A percentile compares a stretch with the other conserved stretches of the same genome.
These are phyloP conservation scores for Pseudocercospora macadamiae DNA, from an alignment of 2,329 filamentous ascomycete genomes.

Conservation along the genomic window DNA sequence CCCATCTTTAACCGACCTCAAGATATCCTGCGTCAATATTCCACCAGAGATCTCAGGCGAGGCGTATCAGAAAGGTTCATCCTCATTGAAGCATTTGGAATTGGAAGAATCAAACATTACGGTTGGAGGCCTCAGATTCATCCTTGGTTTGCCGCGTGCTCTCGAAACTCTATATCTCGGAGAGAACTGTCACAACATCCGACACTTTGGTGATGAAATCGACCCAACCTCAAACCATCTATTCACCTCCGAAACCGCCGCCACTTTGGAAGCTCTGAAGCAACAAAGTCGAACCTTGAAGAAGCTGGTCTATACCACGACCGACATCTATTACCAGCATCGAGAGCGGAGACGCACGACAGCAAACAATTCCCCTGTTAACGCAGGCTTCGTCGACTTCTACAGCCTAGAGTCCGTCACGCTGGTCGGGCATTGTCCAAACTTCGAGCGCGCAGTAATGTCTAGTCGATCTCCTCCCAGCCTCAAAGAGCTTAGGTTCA, in stretches of 20 bases:
- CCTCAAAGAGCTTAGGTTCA: slow-evolving; percentile 17
- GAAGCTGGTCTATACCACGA: slow-evolving; percentile 24
- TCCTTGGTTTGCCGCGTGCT: slow-evolving; percentile 25
- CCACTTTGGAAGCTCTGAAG: slow-evolving; percentile 19
- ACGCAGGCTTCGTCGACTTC: slow-evolving; percentile 26
- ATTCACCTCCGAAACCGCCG: slow-evolving; percentile 20
- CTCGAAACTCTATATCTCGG: slow-evolving; percentile 24
- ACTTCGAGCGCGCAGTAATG: slow-evolving; percentile 29
- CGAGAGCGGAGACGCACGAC: background rate
- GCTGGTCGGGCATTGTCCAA: slow-evolving; percentile 21
- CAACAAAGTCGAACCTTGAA: slow-evolving; percentile 28
- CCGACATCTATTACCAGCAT: slow-evolving; percentile 12
- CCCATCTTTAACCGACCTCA: slow-evolving; percentile 22
- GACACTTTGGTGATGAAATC: slow-evolving; percentile 18
- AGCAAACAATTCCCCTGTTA: slow-evolving; percentile 5
- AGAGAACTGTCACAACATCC: slow-evolving; percentile 28
- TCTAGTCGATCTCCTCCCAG: slow-evolving; percentile 24
- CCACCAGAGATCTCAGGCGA: slow-evolving; percentile 5
- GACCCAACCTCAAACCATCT: slow-evolving; percentile 24
- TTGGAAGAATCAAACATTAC: slow-evolving; percentile 31
- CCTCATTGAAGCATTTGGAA: slow-evolving; percentile 24
- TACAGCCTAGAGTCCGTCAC: slow-evolving; percentile 19
- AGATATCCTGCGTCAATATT: slow-evolving; percentile 31
- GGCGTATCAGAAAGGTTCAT: slow-evolving; percentile 1
- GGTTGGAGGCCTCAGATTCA: slow-evolving; percentile 22